Conservation (phyloP, 2,329 filamentous ascomycete genomes). For the Tricladium varicosporioides region DNA sequence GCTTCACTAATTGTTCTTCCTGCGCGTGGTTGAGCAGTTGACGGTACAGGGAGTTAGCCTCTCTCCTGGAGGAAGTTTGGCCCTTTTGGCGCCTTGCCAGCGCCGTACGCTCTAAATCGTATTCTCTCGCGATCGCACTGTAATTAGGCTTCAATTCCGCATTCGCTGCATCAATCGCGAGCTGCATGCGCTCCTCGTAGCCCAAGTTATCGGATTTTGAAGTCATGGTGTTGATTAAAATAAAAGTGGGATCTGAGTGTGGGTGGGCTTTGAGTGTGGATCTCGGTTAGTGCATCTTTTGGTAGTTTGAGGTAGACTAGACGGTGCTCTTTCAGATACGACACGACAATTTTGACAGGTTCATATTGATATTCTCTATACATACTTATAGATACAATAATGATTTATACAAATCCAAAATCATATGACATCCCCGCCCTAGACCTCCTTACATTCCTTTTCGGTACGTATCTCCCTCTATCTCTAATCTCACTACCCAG, state of each 20-base stretch:
- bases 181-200: background rate
- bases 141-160: background rate
- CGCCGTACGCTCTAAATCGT: background rate
- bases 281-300: too few species aligned
- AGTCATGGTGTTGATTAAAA: background rate
- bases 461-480: conserved; percentile 7
- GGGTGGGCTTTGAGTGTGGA: too few species aligned
- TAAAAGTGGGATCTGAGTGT: too few species aligned
- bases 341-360: too few species aligned
- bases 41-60: background rate
- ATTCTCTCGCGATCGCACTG: background rate
- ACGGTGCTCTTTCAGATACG: too few species aligned
- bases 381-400: background rate
- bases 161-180: background rate
- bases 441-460: conserved; percentile 18
- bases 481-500: too few species aligned
- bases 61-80: background rate
- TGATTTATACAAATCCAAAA: conserved; percentile 14
- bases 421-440: conserved; percentile 13
- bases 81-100: background rate
- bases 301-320: too few species aligned
- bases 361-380: too few species aligned
- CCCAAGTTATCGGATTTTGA: background rate
- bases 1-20: conserved; percentile 8
- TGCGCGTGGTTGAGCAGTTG: conserved; percentile 7